Base-by-base conservation (phyloP, 768 basidiomycete species). In the Ephemerocybe angulata region DNA sequence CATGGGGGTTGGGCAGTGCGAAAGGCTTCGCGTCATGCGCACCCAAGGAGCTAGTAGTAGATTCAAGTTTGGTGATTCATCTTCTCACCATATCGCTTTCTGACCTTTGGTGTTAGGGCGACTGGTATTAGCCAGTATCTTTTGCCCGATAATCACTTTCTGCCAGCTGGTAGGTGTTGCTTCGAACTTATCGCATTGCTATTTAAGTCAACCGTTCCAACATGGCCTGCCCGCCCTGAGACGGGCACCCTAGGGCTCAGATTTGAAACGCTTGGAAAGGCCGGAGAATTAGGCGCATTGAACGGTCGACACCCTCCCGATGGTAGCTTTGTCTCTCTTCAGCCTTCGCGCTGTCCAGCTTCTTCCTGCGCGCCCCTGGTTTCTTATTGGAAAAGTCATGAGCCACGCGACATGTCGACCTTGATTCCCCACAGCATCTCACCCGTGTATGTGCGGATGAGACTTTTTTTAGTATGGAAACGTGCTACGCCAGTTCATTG, bases 121-220 rank as follows among this genome's bases (percentile, higher is more conserved):
- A 44, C 46, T 48, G 46, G n/a, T n/a, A n/a, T n/a, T n/a, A n/a
- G n/a, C n/a, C n/a, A n/a, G n/a, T n/a, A n/a, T 48, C 27, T 25
- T 48, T 30, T 42, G 7, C 7, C 40, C 46, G 46, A 48, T 21
- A 13, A 24, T 46, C 22, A 10, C 25, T 24, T 35, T 35, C 17
- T 17, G 8, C 33, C 33, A 17, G 33, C 25, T 7, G 12, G 8
- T 30, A 13, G 46, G 17, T 48, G 2, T 13, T 28, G 13, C 46
- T 48, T 48, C 46, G 4, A 30, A 17, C 28, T 13, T 48, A 48
- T 30, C 25, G 46, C 11, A 48, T 28, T 48, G 13, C 46, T 21
- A 28, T 24, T 28, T 28, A 48, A 28, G 46, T 15, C 46, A 48
- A 48, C 46, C 28, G 46, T 48, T 48, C 46, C 46, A 48, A 24